These are phyloP conservation scores for Paraconiothyrium brasiliense DNA, from an alignment of 2,329 filamentous ascomycete species.

Conservation along the genomic window DNA sequence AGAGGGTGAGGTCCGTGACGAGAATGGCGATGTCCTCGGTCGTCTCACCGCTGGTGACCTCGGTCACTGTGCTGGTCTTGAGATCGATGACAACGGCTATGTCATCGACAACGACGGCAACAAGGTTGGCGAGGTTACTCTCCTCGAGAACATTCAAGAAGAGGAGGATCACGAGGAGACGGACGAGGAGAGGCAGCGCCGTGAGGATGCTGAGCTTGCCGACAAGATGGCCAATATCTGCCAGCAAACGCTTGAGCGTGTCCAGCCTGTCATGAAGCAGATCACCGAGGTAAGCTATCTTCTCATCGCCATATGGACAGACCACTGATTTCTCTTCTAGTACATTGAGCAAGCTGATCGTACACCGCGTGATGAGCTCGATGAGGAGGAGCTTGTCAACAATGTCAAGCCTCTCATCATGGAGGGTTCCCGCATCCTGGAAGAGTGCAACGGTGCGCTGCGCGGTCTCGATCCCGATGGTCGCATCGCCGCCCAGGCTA, in stretches of 20 bases:
- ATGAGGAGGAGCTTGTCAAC: constrained; percentile 88
- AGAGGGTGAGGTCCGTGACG: constrained; percentile 62
- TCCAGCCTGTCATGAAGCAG: constrained; percentile 85
- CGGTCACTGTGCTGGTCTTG: constrained; percentile 61
- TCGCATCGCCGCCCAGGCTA: constrained; percentile 83
- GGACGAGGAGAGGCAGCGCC: constrained; percentile 54
- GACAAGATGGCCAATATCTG: constrained; percentile 77
- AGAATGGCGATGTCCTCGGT: constrained; percentile 61
- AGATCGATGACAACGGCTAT: constrained; percentile 63
- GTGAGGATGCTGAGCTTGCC: constrained; percentile 79
- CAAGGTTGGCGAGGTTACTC: constrained; percentile 70
- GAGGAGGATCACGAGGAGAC: constrained; percentile 64
- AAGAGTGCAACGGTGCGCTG: constrained; percentile 86
- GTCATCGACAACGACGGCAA: constrained; percentile 66
- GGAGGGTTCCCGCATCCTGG: constrained; percentile 81
- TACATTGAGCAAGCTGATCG: constrained; percentile 82
- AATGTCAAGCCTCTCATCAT: constrained; percentile 89
- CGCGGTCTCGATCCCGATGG: constrained; percentile 90
- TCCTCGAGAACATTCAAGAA: constrained; percentile 69
- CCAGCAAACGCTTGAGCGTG: constrained; percentile 80
- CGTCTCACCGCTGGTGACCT: constrained; percentile 61
- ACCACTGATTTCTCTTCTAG: constrained; percentile 54
- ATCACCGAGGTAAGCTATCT: constrained; percentile 74
- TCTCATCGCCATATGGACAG: background rate
- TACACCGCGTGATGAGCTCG: constrained; percentile 84